Evolutionary conservation across 1,139 yeast species (phyloP), one percentile per base, ranked within the genome.

Genomic region (Zhuliangozyma parablackwelliae): DNA sequence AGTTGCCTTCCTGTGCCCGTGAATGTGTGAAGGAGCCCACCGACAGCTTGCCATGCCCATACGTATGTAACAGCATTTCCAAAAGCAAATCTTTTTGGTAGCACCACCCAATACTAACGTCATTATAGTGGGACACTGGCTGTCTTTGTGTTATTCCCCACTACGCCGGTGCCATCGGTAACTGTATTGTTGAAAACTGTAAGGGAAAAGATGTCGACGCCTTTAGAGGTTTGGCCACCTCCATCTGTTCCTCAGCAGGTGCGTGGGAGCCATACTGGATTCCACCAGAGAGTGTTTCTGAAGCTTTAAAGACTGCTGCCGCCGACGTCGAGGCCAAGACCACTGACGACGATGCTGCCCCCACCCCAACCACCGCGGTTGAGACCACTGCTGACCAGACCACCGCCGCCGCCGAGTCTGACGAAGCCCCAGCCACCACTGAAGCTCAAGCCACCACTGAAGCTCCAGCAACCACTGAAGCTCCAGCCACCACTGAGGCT

Each of bases 121-220:
- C n/a, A n/a, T n/a, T n/a, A n/a, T n/a, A n/a, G n/a, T 63, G 68
- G 66, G 69, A 63, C 44, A 59, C 66, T 30, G 69, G 69, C 8
- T 63, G 69, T 47, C 51, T 63, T 29, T 63, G 69, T 52, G 61
- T 63, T 26, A 60, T 62, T 59, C 55, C 63, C 26, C 50, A 48
- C 31, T 62, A 53, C 46, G 49, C 51, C 12, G 59, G 58, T 24
- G 35, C 42, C 29, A 54, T 61, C 31, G 67, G 59, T 28, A 45
- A 49, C 29, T 63, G 68, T 49, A 53, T 63, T 30, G 64, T 59
- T 32, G 43, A 49, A n/a, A 40, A 43, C 23, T 63, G 68, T 47
- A 30, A 35, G 21, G 65, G 62, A 32, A 12, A 35, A 1, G 59
- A 59, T 26, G 59, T 60, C 30, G 36, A 31, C 10, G 28, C 31